phyloP scores from a whole-genome alignment of 2,329 filamentous ascomycete species.

The Chaetomium sp. region DNA sequence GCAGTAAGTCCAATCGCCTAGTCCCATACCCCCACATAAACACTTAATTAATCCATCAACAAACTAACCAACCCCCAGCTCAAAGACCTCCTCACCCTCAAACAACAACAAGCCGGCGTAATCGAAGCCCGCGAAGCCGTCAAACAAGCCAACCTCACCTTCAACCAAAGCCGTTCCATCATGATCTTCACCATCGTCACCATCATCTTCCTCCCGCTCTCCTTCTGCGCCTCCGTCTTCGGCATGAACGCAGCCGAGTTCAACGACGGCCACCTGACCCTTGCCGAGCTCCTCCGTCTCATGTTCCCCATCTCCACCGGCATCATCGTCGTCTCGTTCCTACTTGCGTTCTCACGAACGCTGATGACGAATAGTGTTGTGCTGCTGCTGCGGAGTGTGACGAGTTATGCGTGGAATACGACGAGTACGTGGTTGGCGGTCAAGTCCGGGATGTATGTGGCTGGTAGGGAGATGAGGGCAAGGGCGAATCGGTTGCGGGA shows the following conservation, averaged over 20 bases:
- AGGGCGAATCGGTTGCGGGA: conserved; percentile 15
- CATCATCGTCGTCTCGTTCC: conserved; percentile 23
- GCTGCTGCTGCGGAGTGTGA: conserved; percentile 9
- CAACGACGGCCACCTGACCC: conserved; percentile 16
- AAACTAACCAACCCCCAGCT: conserved; percentile 23
- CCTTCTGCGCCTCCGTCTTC: conserved; percentile 23
- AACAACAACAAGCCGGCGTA: conserved; percentile 41
- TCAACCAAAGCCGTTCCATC: conserved; percentile 37
- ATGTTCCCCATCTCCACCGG: conserved; percentile 25
- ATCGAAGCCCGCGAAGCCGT: conserved; percentile 38
- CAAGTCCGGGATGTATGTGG: conserved; percentile 18
- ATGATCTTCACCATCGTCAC: conserved; percentile 43
- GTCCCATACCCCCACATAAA: background rate
- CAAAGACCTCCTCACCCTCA: conserved; percentile 35
- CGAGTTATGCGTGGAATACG: conserved; percentile 18
- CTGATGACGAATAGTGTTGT: conserved; percentile 14
- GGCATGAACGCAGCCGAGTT: conserved; percentile 23
- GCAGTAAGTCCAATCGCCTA: conserved; percentile 25
- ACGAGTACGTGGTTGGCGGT: conserved; percentile 18
- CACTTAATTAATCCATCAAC: background rate
- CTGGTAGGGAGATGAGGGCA: conserved; percentile 11
- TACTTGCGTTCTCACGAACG: conserved; percentile 22
- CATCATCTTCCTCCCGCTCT: conserved; percentile 34
- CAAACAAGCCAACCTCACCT: conserved; percentile 34
- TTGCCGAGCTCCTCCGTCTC: conserved; percentile 13